A percentile compares a stretch with the other conserved stretches of the same genome.
Conservation (phyloP, 2,329 filamentous ascomycete species). For the Elsinoe australis region DNA sequence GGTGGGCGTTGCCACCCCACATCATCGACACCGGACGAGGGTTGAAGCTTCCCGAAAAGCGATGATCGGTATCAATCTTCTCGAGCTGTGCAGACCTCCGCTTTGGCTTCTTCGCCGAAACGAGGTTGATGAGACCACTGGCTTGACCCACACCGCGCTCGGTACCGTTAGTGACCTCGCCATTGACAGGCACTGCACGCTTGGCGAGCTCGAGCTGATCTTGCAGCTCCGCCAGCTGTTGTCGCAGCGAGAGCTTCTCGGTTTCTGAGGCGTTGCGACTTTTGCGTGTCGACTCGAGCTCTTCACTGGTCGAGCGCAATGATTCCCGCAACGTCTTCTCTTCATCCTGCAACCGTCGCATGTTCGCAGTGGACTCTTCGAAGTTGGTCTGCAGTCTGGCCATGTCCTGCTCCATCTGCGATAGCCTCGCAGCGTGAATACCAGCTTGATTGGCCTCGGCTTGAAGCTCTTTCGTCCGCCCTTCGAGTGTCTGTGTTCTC, state of each 20-base stretch:
- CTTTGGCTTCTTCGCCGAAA: constrained; percentile 95
- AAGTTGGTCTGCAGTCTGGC: constrained; percentile 80
- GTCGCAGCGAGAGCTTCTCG: constrained; percentile 76
- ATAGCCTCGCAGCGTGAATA: constrained; percentile 82
- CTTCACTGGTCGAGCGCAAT: constrained; percentile 67
- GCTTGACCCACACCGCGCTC: constrained; percentile 44
- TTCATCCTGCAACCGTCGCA: constrained; percentile 91
- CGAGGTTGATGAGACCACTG: constrained; percentile 87
- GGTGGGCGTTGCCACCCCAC: constrained; percentile 58
- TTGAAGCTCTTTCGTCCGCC: constrained; percentile 85
- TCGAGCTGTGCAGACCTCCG: constrained; percentile 85
- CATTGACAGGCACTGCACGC: constrained; percentile 64
- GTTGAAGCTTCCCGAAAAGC: constrained; percentile 88
- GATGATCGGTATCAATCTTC: constrained; percentile 66
- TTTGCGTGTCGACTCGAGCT: constrained; percentile 71
- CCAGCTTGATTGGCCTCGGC: constrained; percentile 95
- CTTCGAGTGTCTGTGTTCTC: constrained; percentile 82
- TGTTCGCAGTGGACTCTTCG: constrained; percentile 80
- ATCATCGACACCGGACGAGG: constrained; percentile 96
- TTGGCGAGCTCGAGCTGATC: constrained; percentile 87
- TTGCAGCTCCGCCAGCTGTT: constrained; percentile 82
- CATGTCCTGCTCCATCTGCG: constrained; percentile 93
- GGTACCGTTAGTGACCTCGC: constrained; percentile 58
- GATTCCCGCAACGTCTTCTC: constrained; percentile 79
- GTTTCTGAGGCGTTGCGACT: constrained; percentile 69